These are phyloP conservation scores for Pythium aquatile DNA, from an alignment of 352 stramenopile genomes.

Conservation along the genomic window DNA sequence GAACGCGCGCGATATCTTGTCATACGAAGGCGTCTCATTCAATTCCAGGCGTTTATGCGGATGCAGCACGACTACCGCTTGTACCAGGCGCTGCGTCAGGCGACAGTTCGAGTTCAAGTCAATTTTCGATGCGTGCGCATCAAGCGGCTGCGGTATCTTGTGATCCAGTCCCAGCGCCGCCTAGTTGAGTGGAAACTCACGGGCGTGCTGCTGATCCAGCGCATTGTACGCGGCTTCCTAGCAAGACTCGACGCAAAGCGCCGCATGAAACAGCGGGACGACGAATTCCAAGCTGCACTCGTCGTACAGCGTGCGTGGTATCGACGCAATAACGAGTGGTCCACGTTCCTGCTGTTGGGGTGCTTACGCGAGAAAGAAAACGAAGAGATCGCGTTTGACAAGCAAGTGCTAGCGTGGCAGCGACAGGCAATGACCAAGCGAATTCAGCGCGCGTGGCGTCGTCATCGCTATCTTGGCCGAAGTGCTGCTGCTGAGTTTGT, in stretches of 20 bases:
- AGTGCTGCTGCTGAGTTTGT: slow-evolving; percentile 37
- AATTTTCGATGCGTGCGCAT: slow-evolving; percentile 52
- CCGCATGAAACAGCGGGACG: slow-evolving; percentile 30
- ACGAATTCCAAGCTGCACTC: slow-evolving; percentile 60
- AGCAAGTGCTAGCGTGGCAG: slow-evolving; percentile 41
- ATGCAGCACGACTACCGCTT: slow-evolving; percentile 43
- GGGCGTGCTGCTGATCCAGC: slow-evolving; percentile 45
- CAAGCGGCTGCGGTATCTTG: slow-evolving; percentile 49
- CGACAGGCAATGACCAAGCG: slow-evolving; percentile 38
- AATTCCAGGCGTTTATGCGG: slow-evolving; percentile 52
- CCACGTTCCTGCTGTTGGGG: slow-evolving; percentile 76
- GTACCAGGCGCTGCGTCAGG: slow-evolving; percentile 44
- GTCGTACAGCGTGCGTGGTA: slow-evolving; percentile 82
- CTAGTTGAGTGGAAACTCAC: slow-evolving; percentile 44
- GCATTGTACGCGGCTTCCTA: slow-evolving; percentile 55
- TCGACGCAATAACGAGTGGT: slow-evolving; percentile 78
- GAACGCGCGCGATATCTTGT: slow-evolving; percentile 32
- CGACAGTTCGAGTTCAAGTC: slow-evolving; percentile 53
- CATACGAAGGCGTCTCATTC: slow-evolving; percentile 41
- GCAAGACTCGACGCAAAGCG: slow-evolving; percentile 32
- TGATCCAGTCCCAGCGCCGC: slow-evolving; percentile 54
- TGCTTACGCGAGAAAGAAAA: slow-evolving; percentile 69
- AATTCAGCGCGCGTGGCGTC: slow-evolving; percentile 44
- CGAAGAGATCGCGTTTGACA: slow-evolving; percentile 56
- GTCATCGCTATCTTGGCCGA: slow-evolving; percentile 29